Evolutionary conservation across 2,329 filamentous ascomycete species (phyloP).

Genomic region (Dissoconium aciculare): DNA sequence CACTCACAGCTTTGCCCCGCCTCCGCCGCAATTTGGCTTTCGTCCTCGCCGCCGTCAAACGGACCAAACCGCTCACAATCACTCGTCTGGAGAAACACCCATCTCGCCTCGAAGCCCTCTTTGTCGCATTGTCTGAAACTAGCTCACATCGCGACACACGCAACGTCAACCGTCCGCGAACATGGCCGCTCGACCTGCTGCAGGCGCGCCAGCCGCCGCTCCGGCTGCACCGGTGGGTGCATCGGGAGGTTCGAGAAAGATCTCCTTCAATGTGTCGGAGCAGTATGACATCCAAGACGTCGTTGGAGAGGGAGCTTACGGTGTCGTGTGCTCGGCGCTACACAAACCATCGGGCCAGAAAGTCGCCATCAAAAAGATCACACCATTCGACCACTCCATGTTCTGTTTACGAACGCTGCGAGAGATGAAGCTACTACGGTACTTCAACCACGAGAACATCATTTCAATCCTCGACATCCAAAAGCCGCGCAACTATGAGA

Average conservation of each 20-base stretch:
- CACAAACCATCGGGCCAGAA: conserved; percentile 98
- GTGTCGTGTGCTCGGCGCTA: conserved; percentile 93
- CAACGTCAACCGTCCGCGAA: no score
- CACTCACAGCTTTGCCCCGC: no score
- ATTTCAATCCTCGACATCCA: conserved; percentile 99
- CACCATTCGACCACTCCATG: conserved; percentile 77
- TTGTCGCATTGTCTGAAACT: no score
- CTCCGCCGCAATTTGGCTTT: no score
- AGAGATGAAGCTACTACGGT: conserved; percentile 97
- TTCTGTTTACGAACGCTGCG: conserved; percentile 91
- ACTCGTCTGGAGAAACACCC: no score
- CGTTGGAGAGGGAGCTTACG: conserved; percentile 94
- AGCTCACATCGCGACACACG: no score
- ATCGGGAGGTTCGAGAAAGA: conserved; percentile 58
- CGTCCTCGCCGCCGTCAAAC: no score
- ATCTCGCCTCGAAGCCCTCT: no score
- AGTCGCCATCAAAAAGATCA: conserved; percentile 99
- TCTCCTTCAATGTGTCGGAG: conserved; percentile 98
- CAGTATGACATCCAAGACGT: conserved; percentile 99
- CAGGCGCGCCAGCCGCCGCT: conserved; percentile 13
- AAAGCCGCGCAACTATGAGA: conserved; percentile 90
- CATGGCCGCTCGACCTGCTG: no score
- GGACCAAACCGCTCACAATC: no score
- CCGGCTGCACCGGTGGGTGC: no score
- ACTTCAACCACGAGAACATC: conserved; percentile 99